phyloP scores from a whole-genome alignment of 495 filamentous ascomycete genomes.

The Amniculicola lignicola region DNA sequence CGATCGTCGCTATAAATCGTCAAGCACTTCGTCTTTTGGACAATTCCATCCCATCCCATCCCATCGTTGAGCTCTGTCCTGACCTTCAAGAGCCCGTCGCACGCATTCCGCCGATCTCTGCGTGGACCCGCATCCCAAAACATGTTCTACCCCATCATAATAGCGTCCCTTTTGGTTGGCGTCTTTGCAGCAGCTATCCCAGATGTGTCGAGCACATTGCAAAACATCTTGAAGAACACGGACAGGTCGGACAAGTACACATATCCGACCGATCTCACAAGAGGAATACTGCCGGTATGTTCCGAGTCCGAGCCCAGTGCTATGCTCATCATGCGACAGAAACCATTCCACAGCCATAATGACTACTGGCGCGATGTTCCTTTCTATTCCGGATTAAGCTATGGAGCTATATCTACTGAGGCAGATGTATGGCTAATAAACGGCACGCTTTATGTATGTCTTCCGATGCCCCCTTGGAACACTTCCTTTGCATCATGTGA shows the following conservation, averaged over 20 bases:
- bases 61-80: too few relatives aligned
- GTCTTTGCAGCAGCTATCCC: conserved; percentile 1
- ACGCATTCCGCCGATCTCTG: too few relatives aligned
- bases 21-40: too few relatives aligned
- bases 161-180: not conserved
- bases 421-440: conserved; percentile 45
- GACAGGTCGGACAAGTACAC: conserved; percentile 36
- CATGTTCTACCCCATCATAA: too few relatives aligned
- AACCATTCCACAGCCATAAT: conserved; percentile 43
- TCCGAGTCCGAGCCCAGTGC: not conserved
- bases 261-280: conserved; percentile 43
- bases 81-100: too few relatives aligned
- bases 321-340: conserved; percentile 25
- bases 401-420: conserved; percentile 40
- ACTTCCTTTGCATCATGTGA: not conserved
- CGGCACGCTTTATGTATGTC: conserved; percentile 41
- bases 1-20: too few relatives aligned
- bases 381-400: conserved; percentile 40
- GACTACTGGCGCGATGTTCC: conserved; percentile 46
- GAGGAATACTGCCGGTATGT: conserved; percentile 41
- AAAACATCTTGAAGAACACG: conserved; percentile 41
- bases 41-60: too few relatives aligned
- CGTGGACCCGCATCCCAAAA: too few relatives aligned
- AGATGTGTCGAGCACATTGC: conserved; percentile 33
- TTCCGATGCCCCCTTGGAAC: not conserved